Conservation (phyloP, 345 rosid species). For the Eucalyptus cloeziana region DNA sequence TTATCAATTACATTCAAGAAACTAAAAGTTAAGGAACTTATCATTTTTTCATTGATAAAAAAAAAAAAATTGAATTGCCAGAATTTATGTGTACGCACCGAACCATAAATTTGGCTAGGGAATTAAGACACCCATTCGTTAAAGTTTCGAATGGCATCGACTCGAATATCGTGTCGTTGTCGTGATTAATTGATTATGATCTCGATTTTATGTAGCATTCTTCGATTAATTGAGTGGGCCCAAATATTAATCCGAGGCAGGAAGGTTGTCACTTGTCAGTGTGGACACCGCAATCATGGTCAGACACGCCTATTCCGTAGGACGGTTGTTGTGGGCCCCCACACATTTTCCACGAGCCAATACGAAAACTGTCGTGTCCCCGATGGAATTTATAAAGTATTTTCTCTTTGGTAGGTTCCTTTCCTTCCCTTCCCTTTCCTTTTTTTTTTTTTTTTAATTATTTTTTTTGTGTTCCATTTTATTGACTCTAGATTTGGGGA, state of each 20-base stretch:
- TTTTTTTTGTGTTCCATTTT: not conserved
- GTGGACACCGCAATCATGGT: not conserved
- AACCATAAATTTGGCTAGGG: not conserved
- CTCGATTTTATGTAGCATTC: not conserved
- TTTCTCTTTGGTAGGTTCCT: not conserved
- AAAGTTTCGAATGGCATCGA: not conserved
- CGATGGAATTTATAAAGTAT: not conserved
- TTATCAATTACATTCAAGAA: too few relatives aligned
- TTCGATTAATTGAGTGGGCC: not conserved
- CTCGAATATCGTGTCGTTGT: not conserved
- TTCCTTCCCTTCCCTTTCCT: not conserved
- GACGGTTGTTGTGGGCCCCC: not conserved
- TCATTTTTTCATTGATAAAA: rapidly evolving
- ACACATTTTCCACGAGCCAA: not conserved
- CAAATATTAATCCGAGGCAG: not conserved
- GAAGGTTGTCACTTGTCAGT: not conserved
- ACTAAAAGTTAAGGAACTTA: too few relatives aligned
- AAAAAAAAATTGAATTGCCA: not conserved
- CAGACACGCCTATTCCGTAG: not conserved
- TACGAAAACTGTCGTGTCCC: not conserved
- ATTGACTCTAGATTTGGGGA: not conserved
- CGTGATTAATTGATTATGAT: not conserved
- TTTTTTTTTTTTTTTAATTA: not conserved
- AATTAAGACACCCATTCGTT: not conserved
- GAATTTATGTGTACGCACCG: rapidly evolving